These are phyloP conservation scores for Talaromyces amestolkiae DNA, from an alignment of 2,329 filamentous ascomycete species.

Conservation along the genomic window DNA sequence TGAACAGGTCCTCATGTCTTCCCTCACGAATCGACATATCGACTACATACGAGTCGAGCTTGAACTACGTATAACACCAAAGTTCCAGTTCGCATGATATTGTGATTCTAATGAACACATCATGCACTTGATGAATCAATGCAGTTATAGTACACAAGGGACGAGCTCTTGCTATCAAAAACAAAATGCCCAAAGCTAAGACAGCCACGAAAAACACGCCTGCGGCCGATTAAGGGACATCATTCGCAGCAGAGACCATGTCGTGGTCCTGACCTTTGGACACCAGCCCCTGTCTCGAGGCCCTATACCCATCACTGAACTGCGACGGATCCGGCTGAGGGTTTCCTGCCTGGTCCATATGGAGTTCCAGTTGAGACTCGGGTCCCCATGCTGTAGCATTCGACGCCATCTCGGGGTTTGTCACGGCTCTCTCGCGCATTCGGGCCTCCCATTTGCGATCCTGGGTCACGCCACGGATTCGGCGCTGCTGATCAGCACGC, in stretches of 20 bases:
- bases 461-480: constrained; percentile 26
- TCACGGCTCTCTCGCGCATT: constrained; percentile 20
- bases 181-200: background rate
- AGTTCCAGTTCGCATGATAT: background rate
- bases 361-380: constrained; percentile 30
- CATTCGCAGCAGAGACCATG: constrained; percentile 31
- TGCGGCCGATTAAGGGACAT: constrained; percentile 19
- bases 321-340: constrained; percentile 30
- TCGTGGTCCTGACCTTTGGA: constrained; percentile 28
- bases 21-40: background rate
- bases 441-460: constrained; percentile 24
- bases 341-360: constrained; percentile 34
- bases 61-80: background rate
- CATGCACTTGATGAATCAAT: background rate
- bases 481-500: constrained; percentile 24
- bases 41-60: background rate
- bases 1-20: too few relatives aligned
- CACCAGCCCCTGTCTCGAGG: constrained; percentile 20
- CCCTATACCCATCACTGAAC: constrained; percentile 26
- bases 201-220: background rate
- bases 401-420: constrained; percentile 12
- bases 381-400: constrained; percentile 27
- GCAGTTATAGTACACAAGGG: background rate
- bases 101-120: background rate
- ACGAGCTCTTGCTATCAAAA: background rate